Base-by-base conservation (phyloP, 176 grass and related monocot genomes). In the Hordeum marinum region DNA sequence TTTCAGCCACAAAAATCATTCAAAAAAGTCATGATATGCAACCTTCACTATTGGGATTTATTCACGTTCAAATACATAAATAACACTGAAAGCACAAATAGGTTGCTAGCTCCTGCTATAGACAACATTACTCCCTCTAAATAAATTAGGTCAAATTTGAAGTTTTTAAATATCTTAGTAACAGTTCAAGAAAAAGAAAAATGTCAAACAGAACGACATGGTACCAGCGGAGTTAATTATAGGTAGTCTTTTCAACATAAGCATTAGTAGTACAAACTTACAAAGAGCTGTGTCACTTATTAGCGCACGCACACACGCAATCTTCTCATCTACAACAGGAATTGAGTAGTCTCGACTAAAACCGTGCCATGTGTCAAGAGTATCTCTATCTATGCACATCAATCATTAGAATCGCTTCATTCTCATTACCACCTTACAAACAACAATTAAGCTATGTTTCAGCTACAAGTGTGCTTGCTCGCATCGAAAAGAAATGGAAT, bases 401-500 rank as follows among this genome's bases (percentile, higher is more conserved):
- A 55, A 32, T 58, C 24, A 21, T 42, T 52, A 50, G 42, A 74
- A 63, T 63, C 46, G 20, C 18, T 35, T 81, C 42, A 64, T 68
- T 46, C 12, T 26, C 80, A 42, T 52, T 52, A 2, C 48, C 48
- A 52, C 48, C 55, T 55, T 81, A 81, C 64, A 78, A 5, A 63
- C 50, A 78, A 78, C 17, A 63, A 79, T 11, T 2, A 18, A 10
- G 32, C 40, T 37, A 40, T 72, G 63, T 48, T 50, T 50, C 3
- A 42, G 42, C 77, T 71, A 88, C 41, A 78, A 63, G 60, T 87
- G 60, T 68, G n/a, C 60, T 82, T 68, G n/a, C 69, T 82, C 9
- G 21, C 26, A 23, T 21, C 50, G 24, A 29, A 20, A 39, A 65
- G 60, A 70, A 46, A 77, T 77, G 66, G 31, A 83, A 59, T 82